Evolutionary conservation across 2,329 filamentous ascomycete species (phyloP).

Genomic region (Pseudophaeomoniella oleicola): DNA sequence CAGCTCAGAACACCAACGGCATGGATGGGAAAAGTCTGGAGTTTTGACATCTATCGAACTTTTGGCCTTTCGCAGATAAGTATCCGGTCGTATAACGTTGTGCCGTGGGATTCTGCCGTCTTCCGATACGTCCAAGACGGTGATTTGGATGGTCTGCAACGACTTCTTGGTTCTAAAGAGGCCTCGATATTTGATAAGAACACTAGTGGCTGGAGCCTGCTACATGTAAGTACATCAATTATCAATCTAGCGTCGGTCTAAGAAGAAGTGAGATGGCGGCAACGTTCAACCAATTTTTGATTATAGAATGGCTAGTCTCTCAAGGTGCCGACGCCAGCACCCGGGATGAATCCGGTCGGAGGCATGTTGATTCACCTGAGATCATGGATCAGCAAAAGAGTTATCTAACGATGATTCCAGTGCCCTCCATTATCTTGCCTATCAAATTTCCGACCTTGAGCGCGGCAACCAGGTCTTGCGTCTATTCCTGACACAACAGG

Average conservation of each 20-base stretch:
- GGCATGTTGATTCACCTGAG: not conserved
- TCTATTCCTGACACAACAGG: not conserved
- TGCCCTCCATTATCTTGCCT: not conserved
- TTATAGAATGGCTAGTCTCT: not conserved
- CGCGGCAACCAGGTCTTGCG: not conserved
- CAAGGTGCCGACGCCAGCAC: not conserved
- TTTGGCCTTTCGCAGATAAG: not conserved
- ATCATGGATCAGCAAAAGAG: not conserved
- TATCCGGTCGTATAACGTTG: not conserved
- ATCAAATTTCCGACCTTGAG: no score
- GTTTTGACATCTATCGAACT: not conserved
- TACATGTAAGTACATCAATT: no score
- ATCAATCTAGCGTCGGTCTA: not conserved
- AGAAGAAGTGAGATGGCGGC: not conserved
- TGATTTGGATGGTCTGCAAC: not conserved
- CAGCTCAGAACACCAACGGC: not conserved
- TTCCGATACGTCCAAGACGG: not conserved
- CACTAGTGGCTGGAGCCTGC: not conserved
- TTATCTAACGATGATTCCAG: not conserved
- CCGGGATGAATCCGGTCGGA: not conserved
- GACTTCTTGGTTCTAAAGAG: not conserved
- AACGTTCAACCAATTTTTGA: not conserved
- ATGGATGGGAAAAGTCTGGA: not conserved
- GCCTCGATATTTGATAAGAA: not conserved
- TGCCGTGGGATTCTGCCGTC: not conserved